Percentiles rank a stretch among this genome's conserved stretches.
Evolutionary conservation across 768 basidiomycete species (phyloP).

Genomic region (Pseudohyphozyma bogoriensis): DNA sequence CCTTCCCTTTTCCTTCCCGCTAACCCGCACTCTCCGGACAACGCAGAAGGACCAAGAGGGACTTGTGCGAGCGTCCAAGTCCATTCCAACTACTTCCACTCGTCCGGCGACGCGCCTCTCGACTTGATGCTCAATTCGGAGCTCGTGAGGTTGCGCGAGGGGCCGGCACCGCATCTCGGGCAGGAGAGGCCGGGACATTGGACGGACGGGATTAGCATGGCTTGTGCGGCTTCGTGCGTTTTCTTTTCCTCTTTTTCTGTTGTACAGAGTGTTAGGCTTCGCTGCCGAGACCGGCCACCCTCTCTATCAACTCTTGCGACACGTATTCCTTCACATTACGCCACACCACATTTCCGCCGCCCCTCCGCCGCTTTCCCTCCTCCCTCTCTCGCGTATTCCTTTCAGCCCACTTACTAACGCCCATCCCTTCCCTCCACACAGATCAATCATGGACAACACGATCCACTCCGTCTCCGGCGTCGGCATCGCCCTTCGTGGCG

Average conservation of each 20-base stretch:
- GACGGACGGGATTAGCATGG: conserved; percentile 38
- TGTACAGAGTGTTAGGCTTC: too few relatives aligned
- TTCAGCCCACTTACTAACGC: too few relatives aligned
- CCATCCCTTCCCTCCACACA: background rate
- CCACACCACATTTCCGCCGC: too few relatives aligned
- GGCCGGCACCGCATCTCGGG: conserved; percentile 11
- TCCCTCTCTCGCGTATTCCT: too few relatives aligned
- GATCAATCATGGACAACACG: conserved; percentile 34
- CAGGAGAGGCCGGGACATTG: conserved; percentile 30
- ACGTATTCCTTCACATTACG: too few relatives aligned
- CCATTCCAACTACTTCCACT: conserved; percentile 18
- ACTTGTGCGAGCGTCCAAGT: conserved; percentile 14
- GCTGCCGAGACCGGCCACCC: too few relatives aligned
- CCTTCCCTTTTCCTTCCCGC: background rate
- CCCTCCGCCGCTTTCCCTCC: too few relatives aligned
- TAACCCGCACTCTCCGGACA: background rate
- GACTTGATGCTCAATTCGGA: conserved; percentile 25
- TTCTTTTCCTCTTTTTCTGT: too few relatives aligned
- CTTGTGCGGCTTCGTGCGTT: conserved; percentile 30
- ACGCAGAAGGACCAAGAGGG: conserved; percentile 5
- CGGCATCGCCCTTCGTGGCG: conserved; percentile 33
- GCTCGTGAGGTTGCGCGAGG: conserved; percentile 17
- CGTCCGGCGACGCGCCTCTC: conserved; percentile 22
- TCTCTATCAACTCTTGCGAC: too few relatives aligned
- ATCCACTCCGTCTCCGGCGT: conserved; percentile 35